Evolutionary conservation across 202 grass and related monocot genomes (phyloP), one percentile per base, ranked within the genome.

Genomic region (Schoenoplectus tabernaemontani): DNA sequence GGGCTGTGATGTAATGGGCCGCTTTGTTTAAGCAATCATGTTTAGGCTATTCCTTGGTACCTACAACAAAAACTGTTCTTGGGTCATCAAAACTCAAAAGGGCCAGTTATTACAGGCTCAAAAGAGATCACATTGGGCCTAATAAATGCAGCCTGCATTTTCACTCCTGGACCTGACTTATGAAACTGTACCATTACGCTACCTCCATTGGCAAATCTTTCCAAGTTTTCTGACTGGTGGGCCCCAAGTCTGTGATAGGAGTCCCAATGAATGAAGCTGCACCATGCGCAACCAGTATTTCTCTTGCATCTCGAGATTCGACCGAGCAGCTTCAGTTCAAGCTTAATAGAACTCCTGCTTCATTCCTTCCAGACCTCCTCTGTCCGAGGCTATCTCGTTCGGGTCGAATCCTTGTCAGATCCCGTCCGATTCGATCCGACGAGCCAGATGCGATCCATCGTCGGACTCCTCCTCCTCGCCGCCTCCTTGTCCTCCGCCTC

Each of bases 401-500:
- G 78, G 78, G 75, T 78, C 75, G 75, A 78, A 78, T 78, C 74
- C 34, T 53, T 57, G 57, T 80, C 78, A 66, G 61, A 64, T 80
- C 78, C 59, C 26, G 0, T 80, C 59, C 59, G 78, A 65, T 80
- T 34, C 78, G 78, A 80, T 64, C 78, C 78, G 78, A 80, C 43
- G 61, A 65, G 11, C 69, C 42, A 65, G 39, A 83, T 57, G 68
- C 87, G 64, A 41, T 65, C 84, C 76, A 68, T 82, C 77, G 54
- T 65, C 68, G 48, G 68, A 73, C 16, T 76, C 20, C 64, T 89
- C 51, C 17, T 92, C 78, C 7, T 74, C 79, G 61, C 78, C 53
- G 69, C 79, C 30, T 22, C 13, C 38, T 33, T 50, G 23, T 84
- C 89, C 15, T 53, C 76, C 80, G 82, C 85, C n/a, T 87, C 64